Evolutionary conservation across 73 alveolate genomes (phyloP).

Genomic region (Stentor coeruleus): DNA sequence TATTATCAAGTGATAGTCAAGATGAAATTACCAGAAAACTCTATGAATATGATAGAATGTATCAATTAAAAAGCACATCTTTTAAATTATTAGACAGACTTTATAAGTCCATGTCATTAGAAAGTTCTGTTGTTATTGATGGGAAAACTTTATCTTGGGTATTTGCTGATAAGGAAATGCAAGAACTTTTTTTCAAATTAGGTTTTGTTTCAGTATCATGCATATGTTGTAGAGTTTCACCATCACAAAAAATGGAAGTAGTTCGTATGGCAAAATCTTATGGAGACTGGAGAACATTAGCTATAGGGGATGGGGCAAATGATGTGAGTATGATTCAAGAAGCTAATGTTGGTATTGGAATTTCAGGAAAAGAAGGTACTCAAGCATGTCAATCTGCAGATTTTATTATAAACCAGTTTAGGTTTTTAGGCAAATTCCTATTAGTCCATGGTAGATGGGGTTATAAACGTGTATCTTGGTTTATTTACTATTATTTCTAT

Average conservation of each 20-base stretch:
- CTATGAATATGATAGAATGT: background rate
- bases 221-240: constrained; percentile 84
- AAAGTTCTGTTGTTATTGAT: background rate
- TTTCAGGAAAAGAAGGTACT: constrained; percentile 83
- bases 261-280: constrained; percentile 77
- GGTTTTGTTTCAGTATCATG: constrained; percentile 47
- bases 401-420: constrained; percentile 83
- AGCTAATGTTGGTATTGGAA: constrained; percentile 90
- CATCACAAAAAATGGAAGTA: constrained; percentile 90
- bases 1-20: constrained; percentile 32
- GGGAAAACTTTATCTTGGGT: constrained; percentile 18
- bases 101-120: background rate
- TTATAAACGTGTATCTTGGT: constrained; percentile 81
- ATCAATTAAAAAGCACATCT: background rate
- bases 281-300: constrained; percentile 26
- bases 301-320: constrained; percentile 81
- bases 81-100: background rate
- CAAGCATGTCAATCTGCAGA: constrained; percentile 94
- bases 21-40: background rate
- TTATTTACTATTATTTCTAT: constrained; percentile 94
- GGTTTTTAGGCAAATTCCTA: constrained; percentile 76
- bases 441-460: constrained; percentile 95
- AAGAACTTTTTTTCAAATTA: constrained; percentile 4
- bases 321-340: constrained; percentile 82
- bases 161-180: constrained; percentile 6